Conservation (phyloP, 768 basidiomycete genomes). For the Pleurotus citrinopileatus region DNA sequence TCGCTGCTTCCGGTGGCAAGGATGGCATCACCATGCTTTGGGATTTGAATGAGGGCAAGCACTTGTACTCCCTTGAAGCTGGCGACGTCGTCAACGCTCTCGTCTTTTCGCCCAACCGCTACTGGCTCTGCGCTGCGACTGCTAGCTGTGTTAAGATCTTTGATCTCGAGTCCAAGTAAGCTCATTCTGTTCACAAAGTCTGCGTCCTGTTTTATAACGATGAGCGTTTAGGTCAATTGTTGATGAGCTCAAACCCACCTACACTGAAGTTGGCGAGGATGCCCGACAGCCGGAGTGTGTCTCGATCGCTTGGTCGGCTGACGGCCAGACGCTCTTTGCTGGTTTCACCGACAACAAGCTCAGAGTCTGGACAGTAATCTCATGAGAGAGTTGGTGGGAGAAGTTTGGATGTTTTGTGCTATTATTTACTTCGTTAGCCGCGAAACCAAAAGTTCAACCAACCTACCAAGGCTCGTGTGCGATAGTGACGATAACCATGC, state of each 20-base stretch:
- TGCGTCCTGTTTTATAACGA: constrained; percentile 4
- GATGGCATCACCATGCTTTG: constrained; percentile 99
- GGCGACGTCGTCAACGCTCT: constrained; percentile 98
- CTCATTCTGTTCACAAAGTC: neutral
- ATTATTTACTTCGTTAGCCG: constrained; percentile 16
- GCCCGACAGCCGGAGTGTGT: constrained; percentile 88
- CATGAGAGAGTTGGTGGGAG: constrained; percentile 37
- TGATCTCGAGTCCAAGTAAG: constrained; percentile 98
- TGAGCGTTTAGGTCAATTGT: constrained; percentile 75
- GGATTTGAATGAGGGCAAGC: constrained; percentile 99
- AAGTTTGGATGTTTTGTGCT: constrained; percentile 16
- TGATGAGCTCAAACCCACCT: constrained; percentile 97
- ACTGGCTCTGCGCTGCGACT: constrained; percentile 99
- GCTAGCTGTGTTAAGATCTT: constrained; percentile 98
- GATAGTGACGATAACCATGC: neutral
- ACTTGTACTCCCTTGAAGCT: constrained; percentile 99
- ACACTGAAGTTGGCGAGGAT: constrained; percentile 69
- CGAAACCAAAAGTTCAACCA: constrained; percentile 18
- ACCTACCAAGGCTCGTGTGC: neutral
- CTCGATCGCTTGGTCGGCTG: constrained; percentile 97
- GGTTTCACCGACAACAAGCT: constrained; percentile 95
- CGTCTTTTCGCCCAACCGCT: constrained; percentile 99
- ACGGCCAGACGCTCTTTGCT: constrained; percentile 96
- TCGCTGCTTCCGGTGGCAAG: constrained; percentile 98
- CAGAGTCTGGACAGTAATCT: constrained; percentile 86